Conservation (phyloP, 78 protist genomes). For the Corallochytrium limacisporum region DNA sequence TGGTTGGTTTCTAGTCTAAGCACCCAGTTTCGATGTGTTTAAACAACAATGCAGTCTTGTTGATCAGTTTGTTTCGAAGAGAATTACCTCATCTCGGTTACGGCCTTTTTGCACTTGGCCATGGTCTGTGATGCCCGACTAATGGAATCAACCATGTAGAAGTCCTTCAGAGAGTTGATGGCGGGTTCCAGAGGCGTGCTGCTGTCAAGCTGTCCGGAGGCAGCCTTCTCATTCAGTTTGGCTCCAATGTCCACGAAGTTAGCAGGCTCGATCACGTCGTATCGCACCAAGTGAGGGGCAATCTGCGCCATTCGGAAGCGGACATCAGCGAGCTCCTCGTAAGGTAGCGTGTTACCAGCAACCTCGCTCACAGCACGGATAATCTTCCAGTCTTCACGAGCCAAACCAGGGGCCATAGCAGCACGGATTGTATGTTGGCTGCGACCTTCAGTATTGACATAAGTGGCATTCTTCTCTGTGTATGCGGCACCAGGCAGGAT, state of each 20-base stretch:
- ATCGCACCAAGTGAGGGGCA: conserved; percentile 3
- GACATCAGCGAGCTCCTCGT: background rate
- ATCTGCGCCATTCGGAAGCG: conserved; percentile 10
- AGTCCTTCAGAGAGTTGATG: background rate
- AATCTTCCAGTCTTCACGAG: conserved; percentile 50
- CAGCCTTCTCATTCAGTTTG: background rate
- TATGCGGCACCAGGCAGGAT: conserved; percentile 53
- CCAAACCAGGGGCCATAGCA: conserved; percentile 27
- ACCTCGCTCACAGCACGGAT: conserved; percentile 35
- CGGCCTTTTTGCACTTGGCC: conserved; percentile 25
- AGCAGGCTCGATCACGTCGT: background rate
- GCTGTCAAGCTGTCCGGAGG: background rate
- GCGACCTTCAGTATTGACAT: conserved; percentile 52
- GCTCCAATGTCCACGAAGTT: background rate
- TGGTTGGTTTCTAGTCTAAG: no score
- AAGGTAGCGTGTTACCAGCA: conserved; percentile 8
- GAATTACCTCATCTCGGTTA: background rate
- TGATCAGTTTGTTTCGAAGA: no score
- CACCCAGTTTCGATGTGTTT: no score
- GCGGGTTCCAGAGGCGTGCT: background rate
- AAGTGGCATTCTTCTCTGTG: conserved; percentile 50
- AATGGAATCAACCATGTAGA: conserved; percentile 24
- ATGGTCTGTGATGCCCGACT: conserved; percentile 11
- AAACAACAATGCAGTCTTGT: no score
- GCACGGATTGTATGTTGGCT: conserved; percentile 26